phyloP scores from a whole-genome alignment of 73 alveolate genomes.

The Symbiodinium pilosum region DNA sequence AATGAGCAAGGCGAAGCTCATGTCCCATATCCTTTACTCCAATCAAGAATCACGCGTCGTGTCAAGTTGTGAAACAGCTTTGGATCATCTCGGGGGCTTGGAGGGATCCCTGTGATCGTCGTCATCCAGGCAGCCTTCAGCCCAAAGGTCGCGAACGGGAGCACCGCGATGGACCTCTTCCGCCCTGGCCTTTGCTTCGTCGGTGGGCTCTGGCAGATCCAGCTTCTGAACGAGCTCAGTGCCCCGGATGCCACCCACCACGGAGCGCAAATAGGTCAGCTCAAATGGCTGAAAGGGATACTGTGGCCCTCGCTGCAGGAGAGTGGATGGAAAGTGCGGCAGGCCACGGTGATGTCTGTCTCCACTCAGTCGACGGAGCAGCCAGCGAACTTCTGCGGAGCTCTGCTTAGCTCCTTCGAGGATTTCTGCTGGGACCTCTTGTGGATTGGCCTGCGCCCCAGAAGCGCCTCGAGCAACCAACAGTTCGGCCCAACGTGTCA shows the following conservation, averaged over 20 bases:
- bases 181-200: slow-evolving; percentile 45
- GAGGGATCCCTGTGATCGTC: slow-evolving; percentile 62
- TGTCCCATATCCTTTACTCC: too few species aligned
- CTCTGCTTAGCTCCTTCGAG: slow-evolving; percentile 20
- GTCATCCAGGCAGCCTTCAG: slow-evolving; percentile 89
- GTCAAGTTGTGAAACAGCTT: not conserved
- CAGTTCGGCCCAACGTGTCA: slow-evolving; percentile 89
- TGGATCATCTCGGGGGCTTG: slow-evolving; percentile 62
- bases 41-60: not conserved
- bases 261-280: slow-evolving; percentile 89
- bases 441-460: slow-evolving; percentile 56
- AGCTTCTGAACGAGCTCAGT: slow-evolving; percentile 47
- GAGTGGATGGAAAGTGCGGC: slow-evolving; percentile 63
- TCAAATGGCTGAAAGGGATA: slow-evolving; percentile 83
- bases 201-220: slow-evolving; percentile 42
- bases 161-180: slow-evolving; percentile 8
- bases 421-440: slow-evolving; percentile 51
- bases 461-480: slow-evolving; percentile 21
- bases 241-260: slow-evolving; percentile 78
- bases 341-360: slow-evolving; percentile 62
- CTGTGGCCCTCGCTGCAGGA: slow-evolving; percentile 77
- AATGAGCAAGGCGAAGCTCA: too few species aligned
- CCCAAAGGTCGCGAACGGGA: slow-evolving; percentile 75
- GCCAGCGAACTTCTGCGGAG: slow-evolving; percentile 66
- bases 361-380: slow-evolving; percentile 37